Percentiles rank a stretch among this genome's conserved stretches.
phyloP scores from a whole-genome alignment of 257 asterid genomes.

The Leonotis leonurus region DNA sequence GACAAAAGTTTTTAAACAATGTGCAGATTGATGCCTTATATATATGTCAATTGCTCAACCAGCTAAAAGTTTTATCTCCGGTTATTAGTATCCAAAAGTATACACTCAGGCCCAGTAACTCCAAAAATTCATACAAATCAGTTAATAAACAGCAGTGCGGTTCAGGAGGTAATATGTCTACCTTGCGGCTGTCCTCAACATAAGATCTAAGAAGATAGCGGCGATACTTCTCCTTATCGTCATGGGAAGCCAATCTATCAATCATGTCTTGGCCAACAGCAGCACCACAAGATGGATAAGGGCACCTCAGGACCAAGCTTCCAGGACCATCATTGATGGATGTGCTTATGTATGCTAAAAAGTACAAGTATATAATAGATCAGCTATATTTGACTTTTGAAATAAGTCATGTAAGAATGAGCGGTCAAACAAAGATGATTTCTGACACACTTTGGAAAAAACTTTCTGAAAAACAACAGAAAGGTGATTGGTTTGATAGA shows the following conservation, averaged over 20 bases:
- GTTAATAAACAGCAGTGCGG: conserved; percentile 8
- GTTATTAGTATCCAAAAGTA: not conserved
- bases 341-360: conserved; percentile 71
- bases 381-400: not conserved
- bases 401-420: conserved; percentile 2
- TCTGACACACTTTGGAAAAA: no score
- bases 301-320: conserved; percentile 84
- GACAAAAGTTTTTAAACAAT: not conserved
- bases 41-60: conserved; percentile 3
- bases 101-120: not conserved
- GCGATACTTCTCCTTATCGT: conserved; percentile 64
- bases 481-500: not conserved
- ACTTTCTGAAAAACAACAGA: not conserved
- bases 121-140: not conserved
- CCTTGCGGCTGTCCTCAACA: conserved; percentile 93
- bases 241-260: conserved; percentile 39
- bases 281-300: conserved; percentile 74
- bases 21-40: not conserved
- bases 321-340: conserved; percentile 94
- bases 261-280: conserved; percentile 90
- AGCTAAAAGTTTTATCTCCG: not conserved
- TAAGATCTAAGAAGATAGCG: conserved; percentile 88
- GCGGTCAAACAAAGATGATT: not conserved
- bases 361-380: conserved; percentile 12
- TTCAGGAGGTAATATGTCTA: conserved; percentile 22